Percentiles rank a stretch among this genome's conserved stretches.
These are phyloP conservation scores for Canariomyces notabilis DNA, from an alignment of 2,329 filamentous ascomycete genomes.

Conservation along the genomic window DNA sequence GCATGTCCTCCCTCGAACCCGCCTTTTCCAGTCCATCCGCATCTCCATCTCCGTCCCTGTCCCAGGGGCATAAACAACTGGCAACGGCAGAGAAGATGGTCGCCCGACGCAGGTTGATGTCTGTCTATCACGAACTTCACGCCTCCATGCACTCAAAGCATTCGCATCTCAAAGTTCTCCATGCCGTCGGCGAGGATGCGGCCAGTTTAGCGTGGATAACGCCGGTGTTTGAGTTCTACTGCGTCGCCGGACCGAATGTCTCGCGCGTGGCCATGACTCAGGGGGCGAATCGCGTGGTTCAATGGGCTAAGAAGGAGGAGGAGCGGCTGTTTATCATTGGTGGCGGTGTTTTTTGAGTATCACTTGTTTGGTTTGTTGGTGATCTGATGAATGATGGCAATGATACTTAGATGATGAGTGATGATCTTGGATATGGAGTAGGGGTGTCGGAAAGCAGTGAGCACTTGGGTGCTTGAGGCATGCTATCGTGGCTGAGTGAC, in stretches of 20 bases:
- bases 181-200: conserved; percentile 68
- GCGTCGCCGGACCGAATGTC: conserved; percentile 74
- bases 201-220: conserved; percentile 88
- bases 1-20: conserved; percentile 76
- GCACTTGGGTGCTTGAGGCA: too few species aligned
- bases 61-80: not conserved
- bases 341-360: conserved; percentile 80
- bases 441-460: too few species aligned
- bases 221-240: conserved; percentile 88
- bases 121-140: conserved; percentile 80
- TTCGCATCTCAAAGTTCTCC: conserved; percentile 79
- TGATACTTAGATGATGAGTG: too few species aligned
- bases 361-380: too few species aligned
- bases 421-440: too few species aligned
- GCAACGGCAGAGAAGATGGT: conserved; percentile 38
- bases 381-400: too few species aligned
- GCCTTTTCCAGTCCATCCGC: conserved; percentile 44
- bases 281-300: conserved; percentile 81
- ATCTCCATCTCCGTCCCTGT: not conserved
- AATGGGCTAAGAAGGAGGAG: conserved; percentile 89
- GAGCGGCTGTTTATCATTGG: conserved; percentile 95
- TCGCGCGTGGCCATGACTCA: conserved; percentile 66
- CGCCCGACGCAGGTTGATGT: conserved; percentile 68
- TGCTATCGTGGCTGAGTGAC: too few species aligned
- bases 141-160: conserved; percentile 79